A percentile compares a stretch with the other conserved stretches of the same genome.
Conservation (phyloP, 768 basidiomycete species). For the Tulasnella sp. region DNA sequence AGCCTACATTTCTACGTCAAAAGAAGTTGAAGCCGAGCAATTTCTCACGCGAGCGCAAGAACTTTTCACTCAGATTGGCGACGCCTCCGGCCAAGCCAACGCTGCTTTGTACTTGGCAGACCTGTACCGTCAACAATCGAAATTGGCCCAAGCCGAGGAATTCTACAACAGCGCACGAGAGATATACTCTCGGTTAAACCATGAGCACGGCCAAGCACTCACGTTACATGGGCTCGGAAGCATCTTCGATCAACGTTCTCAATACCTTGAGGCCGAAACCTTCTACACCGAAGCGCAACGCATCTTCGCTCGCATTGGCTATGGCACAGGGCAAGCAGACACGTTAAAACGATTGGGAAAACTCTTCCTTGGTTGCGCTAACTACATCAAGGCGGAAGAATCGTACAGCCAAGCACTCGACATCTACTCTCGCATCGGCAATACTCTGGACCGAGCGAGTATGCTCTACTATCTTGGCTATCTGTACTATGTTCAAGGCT, state of each 20-base stretch:
- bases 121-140: background rate
- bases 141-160: background rate
- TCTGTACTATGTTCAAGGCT: no score
- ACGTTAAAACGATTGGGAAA: background rate
- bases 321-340: background rate
- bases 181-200: background rate
- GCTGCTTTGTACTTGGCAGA: rapidly evolving
- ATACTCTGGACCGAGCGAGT: background rate
- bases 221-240: background rate
- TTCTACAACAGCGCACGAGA: background rate
- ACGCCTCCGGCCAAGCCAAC: background rate
- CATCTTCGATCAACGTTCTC: background rate
- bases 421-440: background rate
- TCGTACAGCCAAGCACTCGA: background rate
- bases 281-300: background rate
- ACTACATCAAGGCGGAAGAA: background rate
- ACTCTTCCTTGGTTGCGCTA: background rate
- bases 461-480: no score
- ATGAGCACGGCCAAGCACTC: background rate
- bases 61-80: background rate
- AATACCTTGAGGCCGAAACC: background rate
- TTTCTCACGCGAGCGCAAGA: background rate
- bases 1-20: background rate
- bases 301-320: background rate
- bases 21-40: background rate